phyloP scores from a whole-genome alignment of 2,329 filamentous ascomycete genomes.

The Penicillium sp. region DNA sequence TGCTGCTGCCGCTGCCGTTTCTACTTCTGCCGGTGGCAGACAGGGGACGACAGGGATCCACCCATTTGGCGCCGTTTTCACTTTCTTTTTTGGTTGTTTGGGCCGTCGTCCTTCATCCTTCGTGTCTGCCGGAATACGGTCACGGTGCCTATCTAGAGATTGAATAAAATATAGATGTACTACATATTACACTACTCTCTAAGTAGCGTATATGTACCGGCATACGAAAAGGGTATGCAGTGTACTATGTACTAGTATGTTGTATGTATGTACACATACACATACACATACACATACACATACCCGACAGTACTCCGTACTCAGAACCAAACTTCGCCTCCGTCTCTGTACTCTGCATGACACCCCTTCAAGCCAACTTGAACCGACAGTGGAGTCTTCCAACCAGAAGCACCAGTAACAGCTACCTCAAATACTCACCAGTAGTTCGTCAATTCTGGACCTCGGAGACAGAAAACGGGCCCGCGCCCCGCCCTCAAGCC shows the following conservation, averaged over 20 bases:
- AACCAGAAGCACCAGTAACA: background rate
- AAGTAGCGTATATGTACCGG: no score
- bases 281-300: background rate
- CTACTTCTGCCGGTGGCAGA: background rate
- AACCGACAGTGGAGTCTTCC: background rate
- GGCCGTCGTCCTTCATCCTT: conserved; percentile 2
- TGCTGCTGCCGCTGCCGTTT: background rate
- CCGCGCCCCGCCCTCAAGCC: conserved; percentile 13
- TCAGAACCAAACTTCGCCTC: no score
- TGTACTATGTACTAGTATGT: no score
- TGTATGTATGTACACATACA: background rate
- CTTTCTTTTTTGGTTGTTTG: background rate
- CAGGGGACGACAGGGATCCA: conserved; percentile 7
- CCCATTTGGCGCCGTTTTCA: conserved; percentile 12
- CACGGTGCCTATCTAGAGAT: no score
- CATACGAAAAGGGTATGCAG: no score
- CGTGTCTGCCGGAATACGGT: background rate
- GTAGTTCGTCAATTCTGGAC: conserved; percentile 16
- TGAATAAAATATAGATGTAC: no score
- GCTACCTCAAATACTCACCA: background rate
- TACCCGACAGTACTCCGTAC: background rate
- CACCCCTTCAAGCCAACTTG: background rate
- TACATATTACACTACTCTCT: no score
- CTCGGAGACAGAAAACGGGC: conserved; percentile 14
- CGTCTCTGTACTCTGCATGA: no score